Conservation (phyloP, 192 early-diverging fungal genomes). For the Umbelopsis sp. region DNA sequence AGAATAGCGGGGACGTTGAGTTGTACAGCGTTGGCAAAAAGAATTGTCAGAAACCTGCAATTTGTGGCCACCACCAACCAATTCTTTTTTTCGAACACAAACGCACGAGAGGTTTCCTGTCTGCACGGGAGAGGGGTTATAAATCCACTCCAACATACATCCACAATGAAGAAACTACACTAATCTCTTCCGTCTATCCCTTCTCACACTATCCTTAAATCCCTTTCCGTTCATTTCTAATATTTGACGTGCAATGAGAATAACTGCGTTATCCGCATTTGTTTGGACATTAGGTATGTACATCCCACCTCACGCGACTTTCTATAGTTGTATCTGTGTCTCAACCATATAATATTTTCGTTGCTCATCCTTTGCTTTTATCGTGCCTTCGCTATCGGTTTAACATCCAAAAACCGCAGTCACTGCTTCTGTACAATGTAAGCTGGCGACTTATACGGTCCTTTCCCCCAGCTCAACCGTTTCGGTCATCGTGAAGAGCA, state of each 20-base stretch:
- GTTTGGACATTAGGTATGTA: background rate
- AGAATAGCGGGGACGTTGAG: background rate
- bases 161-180: background rate
- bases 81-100: background rate
- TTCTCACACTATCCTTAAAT: background rate
- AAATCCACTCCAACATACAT: background rate
- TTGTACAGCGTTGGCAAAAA: background rate
- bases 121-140: conserved; percentile 6
- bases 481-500: background rate
- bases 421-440: background rate
- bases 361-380: background rate
- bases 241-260: background rate
- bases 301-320: conserved; percentile 9
- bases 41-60: background rate
- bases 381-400: no score
- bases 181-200: background rate
- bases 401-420: background rate
- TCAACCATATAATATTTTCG: background rate
- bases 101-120: background rate
- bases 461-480: background rate
- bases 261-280: background rate
- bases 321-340: background rate
- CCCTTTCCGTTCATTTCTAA: conserved; percentile 2
- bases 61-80: background rate
- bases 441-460: background rate